Conservation (phyloP, 2,329 filamentous ascomycete species). For the Fusarium chuoi region DNA sequence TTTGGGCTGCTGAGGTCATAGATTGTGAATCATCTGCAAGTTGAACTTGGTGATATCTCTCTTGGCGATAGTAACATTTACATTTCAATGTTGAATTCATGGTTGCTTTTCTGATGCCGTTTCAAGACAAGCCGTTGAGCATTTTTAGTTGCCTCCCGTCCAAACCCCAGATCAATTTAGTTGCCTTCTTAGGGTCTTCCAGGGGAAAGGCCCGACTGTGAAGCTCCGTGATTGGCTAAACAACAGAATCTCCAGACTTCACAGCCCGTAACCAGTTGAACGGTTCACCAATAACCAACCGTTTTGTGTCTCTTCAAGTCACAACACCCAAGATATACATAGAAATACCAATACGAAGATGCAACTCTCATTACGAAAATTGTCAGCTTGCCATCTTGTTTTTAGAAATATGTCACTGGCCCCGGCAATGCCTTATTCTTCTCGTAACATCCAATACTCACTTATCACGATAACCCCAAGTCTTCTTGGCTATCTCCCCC, state of each 20-base stretch:
- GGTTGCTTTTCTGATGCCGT: background rate
- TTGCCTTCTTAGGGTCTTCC: slow-evolving; percentile 10
- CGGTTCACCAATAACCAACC: background rate
- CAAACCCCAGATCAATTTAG: slow-evolving; percentile 40
- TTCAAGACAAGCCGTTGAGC: background rate
- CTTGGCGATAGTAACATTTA: background rate
- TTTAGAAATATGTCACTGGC: background rate
- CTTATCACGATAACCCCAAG: slow-evolving; percentile 8
- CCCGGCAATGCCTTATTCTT: slow-evolving; percentile 8
- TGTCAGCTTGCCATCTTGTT: background rate
- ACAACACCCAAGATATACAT: slow-evolving; percentile 5
- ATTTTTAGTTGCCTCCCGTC: background rate
- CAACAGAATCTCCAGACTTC: background rate
- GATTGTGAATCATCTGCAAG: background rate
- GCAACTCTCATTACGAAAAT: slow-evolving; percentile 3
- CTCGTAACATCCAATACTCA: slow-evolving; percentile 17
- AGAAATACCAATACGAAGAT: slow-evolving; percentile 7
- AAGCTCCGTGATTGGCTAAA: slow-evolving; percentile 35
- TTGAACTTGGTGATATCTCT: background rate
- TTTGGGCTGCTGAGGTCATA: background rate
- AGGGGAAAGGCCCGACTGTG: slow-evolving; percentile 41
- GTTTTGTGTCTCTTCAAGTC: background rate
- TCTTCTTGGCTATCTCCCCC: background rate
- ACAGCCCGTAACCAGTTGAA: slow-evolving; percentile 2
- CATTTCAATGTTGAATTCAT: background rate